These are phyloP conservation scores for Starmera caribaea DNA, from an alignment of 805 yeast species.

Conservation along the genomic window DNA sequence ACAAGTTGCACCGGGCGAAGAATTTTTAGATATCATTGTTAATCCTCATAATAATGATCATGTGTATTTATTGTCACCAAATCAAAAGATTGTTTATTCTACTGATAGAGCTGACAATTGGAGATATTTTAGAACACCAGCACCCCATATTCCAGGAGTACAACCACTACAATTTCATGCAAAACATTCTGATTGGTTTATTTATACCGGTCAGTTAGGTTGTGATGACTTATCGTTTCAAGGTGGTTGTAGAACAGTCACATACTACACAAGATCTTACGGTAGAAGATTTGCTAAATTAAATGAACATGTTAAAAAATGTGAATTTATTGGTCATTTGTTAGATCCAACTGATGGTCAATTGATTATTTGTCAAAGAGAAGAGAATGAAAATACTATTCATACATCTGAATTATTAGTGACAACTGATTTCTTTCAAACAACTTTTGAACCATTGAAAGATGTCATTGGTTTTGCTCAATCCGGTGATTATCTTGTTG, in stretches of 20 bases:
- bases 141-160: slow-evolving; percentile 43
- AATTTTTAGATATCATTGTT: slow-evolving; percentile 43
- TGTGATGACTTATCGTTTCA: slow-evolving; percentile 28
- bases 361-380: slow-evolving; percentile 56
- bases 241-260: slow-evolving; percentile 41
- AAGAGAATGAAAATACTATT: slow-evolving; percentile 22
- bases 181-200: slow-evolving; percentile 42
- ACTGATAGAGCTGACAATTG: slow-evolving; percentile 50
- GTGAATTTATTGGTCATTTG: slow-evolving; percentile 62
- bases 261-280: slow-evolving; percentile 55
- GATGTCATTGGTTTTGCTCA: slow-evolving; percentile 66
- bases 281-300: slow-evolving; percentile 56
- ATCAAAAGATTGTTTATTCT: slow-evolving; percentile 41
- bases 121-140: slow-evolving; percentile 33
- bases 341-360: slow-evolving; percentile 34
- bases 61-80: slow-evolving; percentile 17
- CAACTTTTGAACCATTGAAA: slow-evolving; percentile 34
- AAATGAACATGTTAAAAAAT: slow-evolving; percentile 40
- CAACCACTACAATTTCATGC: slow-evolving; percentile 57
- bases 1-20: slow-evolving; percentile 23
- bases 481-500: slow-evolving; percentile 62
- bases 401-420: slow-evolving; percentile 23
- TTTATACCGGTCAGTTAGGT: slow-evolving; percentile 57
- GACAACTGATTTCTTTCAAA: slow-evolving; percentile 14
- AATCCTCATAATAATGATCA: slow-evolving; percentile 54